A percentile compares a stretch with the other conserved stretches of the same genome.
These are phyloP conservation scores for Chrysosporium queenslandicum DNA, from an alignment of 2,329 filamentous ascomycete genomes.

Conservation along the genomic window DNA sequence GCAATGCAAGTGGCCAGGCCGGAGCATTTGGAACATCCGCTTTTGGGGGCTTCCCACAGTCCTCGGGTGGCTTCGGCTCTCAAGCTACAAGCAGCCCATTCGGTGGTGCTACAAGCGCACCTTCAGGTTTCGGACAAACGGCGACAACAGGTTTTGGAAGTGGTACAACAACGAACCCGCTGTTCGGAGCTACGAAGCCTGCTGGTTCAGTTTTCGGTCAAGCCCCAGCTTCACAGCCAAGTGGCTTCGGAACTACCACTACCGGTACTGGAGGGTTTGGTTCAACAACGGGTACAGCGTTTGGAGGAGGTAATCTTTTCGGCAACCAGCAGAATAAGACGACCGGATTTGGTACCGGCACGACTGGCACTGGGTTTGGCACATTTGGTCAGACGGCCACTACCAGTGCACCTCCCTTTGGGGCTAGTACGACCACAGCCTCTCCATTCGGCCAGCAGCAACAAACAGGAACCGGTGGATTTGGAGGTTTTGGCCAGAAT, in stretches of 20 bases:
- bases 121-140: constrained; percentile 37
- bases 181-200: constrained; percentile 39
- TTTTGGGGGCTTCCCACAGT: constrained; percentile 39
- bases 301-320: constrained; percentile 36
- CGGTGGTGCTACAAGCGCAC: constrained; percentile 29
- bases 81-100: constrained; percentile 33
- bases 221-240: constrained; percentile 27
- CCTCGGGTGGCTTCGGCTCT: constrained; percentile 36
- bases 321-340: constrained; percentile 32
- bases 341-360: constrained; percentile 28
- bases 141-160: constrained; percentile 31
- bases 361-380: constrained; percentile 25
- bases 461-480: constrained; percentile 29
- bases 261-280: constrained; percentile 31
- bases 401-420: constrained; percentile 33
- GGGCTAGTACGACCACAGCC: constrained; percentile 31
- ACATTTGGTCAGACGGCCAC: constrained; percentile 32
- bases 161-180: constrained; percentile 26
- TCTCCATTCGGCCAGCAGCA: constrained; percentile 38
- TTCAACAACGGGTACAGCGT: constrained; percentile 17
- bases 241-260: constrained; percentile 35
- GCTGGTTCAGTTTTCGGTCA: constrained; percentile 31
- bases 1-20: constrained; percentile 67
- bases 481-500: constrained; percentile 37
- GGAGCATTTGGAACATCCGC: constrained; percentile 71